These are phyloP conservation scores for Prunus salicina DNA, from an alignment of 306 rosid species.

Conservation along the genomic window DNA sequence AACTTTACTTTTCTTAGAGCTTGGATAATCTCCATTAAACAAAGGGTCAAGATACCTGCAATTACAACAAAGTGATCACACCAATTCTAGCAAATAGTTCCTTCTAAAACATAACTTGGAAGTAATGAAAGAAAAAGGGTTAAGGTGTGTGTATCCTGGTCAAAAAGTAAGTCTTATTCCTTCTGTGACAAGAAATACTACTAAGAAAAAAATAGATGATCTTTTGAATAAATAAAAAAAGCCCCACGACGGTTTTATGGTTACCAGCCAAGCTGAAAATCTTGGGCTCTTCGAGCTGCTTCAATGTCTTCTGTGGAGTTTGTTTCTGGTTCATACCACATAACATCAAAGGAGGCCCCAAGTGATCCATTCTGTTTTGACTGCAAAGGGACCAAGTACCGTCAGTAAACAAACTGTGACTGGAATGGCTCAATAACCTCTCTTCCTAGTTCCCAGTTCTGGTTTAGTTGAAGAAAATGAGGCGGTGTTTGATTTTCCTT, in stretches of 20 bases:
- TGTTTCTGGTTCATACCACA: constrained; percentile 67
- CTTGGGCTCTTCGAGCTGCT: constrained; percentile 85
- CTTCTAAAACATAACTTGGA: neutral
- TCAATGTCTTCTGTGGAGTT: constrained; percentile 63
- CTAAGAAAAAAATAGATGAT: no score
- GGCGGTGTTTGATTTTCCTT: neutral
- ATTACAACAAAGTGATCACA: neutral
- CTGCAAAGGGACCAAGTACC: constrained; percentile 28
- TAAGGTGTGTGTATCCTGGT: no score
- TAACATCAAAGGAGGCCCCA: constrained; percentile 79
- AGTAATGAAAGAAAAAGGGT: neutral
- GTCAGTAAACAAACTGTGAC: neutral
- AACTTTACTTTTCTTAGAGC: constrained; percentile 55
- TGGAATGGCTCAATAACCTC: no score
- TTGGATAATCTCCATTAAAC: constrained; percentile 72
- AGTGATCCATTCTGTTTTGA: constrained; percentile 52
- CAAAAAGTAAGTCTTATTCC: no score
- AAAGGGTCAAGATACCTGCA: constrained; percentile 72
- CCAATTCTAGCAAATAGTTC: no score
- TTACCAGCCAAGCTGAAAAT: constrained; percentile 96
- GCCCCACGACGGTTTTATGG: neutral
- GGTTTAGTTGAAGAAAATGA: neutral
- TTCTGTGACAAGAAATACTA: no score
- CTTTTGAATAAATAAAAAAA: no score
- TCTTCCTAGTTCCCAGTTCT: no score